These are phyloP conservation scores for Earliella scabrosa DNA, from an alignment of 1,284 basidiomycete genomes.

Conservation along the genomic window DNA sequence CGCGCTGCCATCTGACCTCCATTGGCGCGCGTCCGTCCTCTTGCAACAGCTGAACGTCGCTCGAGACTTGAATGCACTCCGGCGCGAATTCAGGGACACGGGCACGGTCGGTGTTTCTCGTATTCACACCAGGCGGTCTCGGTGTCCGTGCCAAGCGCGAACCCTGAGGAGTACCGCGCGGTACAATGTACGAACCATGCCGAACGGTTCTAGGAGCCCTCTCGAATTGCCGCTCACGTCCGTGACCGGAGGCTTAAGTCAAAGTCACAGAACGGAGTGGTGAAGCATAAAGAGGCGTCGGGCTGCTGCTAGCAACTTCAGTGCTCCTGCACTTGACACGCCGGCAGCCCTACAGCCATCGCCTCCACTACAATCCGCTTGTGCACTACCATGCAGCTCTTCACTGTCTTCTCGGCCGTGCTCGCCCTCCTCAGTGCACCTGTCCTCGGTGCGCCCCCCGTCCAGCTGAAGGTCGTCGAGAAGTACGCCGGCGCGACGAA, in stretches of 20 bases:
- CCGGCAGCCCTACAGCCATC: too few relatives aligned
- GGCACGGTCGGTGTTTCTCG: background rate
- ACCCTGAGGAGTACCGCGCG: background rate
- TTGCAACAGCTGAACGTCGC: too few relatives aligned
- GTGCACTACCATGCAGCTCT: constrained; percentile 31
- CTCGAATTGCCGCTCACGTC: too few relatives aligned
- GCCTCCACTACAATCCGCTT: too few relatives aligned
- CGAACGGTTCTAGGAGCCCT: too few relatives aligned
- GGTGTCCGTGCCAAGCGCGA: background rate
- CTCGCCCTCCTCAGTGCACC: constrained; percentile 34
- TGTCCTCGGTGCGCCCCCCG: constrained; percentile 32
- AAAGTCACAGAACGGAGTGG: too few relatives aligned
- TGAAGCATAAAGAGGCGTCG: background rate
- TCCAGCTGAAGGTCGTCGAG: constrained; percentile 39
- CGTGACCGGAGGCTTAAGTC: too few relatives aligned
- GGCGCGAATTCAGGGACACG: too few relatives aligned
- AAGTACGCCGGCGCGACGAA: constrained; percentile 36
- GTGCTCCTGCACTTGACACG: too few relatives aligned
- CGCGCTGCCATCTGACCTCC: constrained; percentile 6
- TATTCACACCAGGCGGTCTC: background rate
- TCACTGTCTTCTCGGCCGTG: constrained; percentile 29
- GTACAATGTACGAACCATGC: too few relatives aligned
- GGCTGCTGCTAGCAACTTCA: background rate
- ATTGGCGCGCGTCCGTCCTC: background rate
- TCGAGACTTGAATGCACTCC: too few relatives aligned